Percentiles rank a stretch among this genome's conserved stretches.
Evolutionary conservation across 345 rosid species (phyloP).

Genomic region (Boechera divaricarpa): DNA sequence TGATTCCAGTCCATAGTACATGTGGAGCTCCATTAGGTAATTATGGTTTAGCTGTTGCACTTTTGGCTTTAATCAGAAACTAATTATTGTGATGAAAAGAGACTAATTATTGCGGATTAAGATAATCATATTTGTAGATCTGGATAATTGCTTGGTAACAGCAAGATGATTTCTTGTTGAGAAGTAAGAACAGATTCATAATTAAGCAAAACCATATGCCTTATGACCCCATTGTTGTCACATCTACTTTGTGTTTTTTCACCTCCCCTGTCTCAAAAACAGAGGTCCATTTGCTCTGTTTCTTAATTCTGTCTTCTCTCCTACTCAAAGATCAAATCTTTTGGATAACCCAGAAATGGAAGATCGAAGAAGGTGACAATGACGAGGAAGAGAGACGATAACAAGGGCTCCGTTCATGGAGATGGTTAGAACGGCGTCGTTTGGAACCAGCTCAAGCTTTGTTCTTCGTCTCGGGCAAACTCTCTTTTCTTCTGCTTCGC

Average conservation of each 20-base stretch:
- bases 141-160: slow-evolving; percentile 36
- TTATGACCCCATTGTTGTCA: slow-evolving; percentile 22
- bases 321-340: slow-evolving; percentile 9
- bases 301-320: slow-evolving; percentile 15
- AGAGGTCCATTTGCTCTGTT: slow-evolving; percentile 33
- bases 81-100: slow-evolving; percentile 23
- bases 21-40: slow-evolving; percentile 24
- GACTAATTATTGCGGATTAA: slow-evolving; percentile 39
- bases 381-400: slow-evolving; percentile 13
- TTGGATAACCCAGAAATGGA: slow-evolving; percentile 19
- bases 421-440: slow-evolving; percentile 46
- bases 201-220: slow-evolving; percentile 20
- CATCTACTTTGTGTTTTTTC: slow-evolving; percentile 5
- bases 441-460: slow-evolving; percentile 64
- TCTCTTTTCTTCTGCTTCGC: slow-evolving; percentile 60
- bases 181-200: slow-evolving; percentile 13
- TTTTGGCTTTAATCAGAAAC: slow-evolving; percentile 41
- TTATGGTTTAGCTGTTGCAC: slow-evolving; percentile 26
- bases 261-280: slow-evolving; percentile 31
- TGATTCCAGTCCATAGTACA: slow-evolving; percentile 35
- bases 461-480: slow-evolving; percentile 66
- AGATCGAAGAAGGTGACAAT: background rate
- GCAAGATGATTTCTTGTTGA: slow-evolving; percentile 14
- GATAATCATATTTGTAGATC: slow-evolving; percentile 41
- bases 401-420: slow-evolving; percentile 25